Evolutionary conservation across 305 asterid species (phyloP).

Genomic region (Rubia balearica): DNA sequence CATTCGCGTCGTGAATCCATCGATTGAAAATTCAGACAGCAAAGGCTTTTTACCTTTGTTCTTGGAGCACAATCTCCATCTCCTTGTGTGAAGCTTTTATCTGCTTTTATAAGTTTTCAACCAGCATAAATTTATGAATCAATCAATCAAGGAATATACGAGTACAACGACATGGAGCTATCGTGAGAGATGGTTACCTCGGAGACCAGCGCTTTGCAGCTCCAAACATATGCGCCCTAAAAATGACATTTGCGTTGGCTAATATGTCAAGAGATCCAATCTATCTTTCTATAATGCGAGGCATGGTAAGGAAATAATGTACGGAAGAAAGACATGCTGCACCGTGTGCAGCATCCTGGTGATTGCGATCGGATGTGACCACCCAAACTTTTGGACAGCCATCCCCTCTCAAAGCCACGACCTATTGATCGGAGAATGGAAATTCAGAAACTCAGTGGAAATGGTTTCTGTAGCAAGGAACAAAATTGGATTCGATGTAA

Average conservation of each 20-base stretch:
- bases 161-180: background rate
- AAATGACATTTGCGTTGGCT: constrained; percentile 14
- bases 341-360: constrained; percentile 84
- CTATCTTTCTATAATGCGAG: background rate
- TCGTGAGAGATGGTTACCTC: constrained; percentile 47
- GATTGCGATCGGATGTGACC: constrained; percentile 76
- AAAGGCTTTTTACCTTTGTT: constrained; percentile 45
- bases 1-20: background rate
- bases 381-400: constrained; percentile 99
- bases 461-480: constrained; percentile 1
- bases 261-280: background rate
- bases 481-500: background rate
- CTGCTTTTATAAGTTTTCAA: constrained; percentile 47
- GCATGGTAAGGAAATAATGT: background rate
- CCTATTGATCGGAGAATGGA: constrained; percentile 34
- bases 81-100: constrained; percentile 89
- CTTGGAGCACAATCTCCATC: constrained; percentile 70
- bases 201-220: constrained; percentile 81
- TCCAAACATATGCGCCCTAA: constrained; percentile 97
- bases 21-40: background rate
- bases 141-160: background rate
- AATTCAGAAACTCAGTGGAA: constrained; percentile 10
- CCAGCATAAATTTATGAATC: background rate
- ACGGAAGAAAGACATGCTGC: constrained; percentile 48
- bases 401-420: constrained; percentile 77